Evolutionary conservation across 495 filamentous ascomycete genomes (phyloP).

Genomic region (Neurospora sp.): DNA sequence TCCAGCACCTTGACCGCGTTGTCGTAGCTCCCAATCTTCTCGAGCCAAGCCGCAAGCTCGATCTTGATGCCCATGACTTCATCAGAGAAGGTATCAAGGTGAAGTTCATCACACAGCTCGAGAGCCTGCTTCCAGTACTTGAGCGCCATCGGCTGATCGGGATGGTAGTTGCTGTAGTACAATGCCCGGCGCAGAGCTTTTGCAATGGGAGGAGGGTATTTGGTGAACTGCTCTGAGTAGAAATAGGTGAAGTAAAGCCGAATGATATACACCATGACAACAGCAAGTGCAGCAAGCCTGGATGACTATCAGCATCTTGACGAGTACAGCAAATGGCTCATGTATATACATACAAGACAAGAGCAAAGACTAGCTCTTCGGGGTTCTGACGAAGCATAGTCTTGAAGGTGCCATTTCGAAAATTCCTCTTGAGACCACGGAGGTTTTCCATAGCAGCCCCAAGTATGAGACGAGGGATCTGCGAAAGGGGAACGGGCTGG

Average conservation of each 20-base stretch:
- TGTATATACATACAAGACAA: slow-evolving; percentile 8
- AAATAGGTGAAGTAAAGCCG: slow-evolving; percentile 64
- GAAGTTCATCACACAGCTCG: slow-evolving; percentile 53
- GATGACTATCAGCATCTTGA: background rate
- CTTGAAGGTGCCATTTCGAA: slow-evolving; percentile 25
- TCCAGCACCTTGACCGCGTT: slow-evolving; percentile 68
- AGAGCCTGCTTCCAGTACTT: slow-evolving; percentile 75
- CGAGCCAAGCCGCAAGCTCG: slow-evolving; percentile 65
- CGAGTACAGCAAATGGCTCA: background rate
- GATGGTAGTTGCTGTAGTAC: slow-evolving; percentile 69
- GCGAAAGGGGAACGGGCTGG: slow-evolving; percentile 7
- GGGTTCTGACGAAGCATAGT: slow-evolving; percentile 28
- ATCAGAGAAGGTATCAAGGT: slow-evolving; percentile 78
- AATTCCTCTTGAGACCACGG: slow-evolving; percentile 19
- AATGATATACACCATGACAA: slow-evolving; percentile 42
- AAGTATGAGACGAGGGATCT: slow-evolving; percentile 15
- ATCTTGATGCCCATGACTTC: slow-evolving; percentile 86
- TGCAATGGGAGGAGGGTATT: slow-evolving; percentile 72
- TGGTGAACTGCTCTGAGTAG: slow-evolving; percentile 41
- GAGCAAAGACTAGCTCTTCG: slow-evolving; percentile 29
- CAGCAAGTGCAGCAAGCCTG: slow-evolving; percentile 39
- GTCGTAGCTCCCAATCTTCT: slow-evolving; percentile 56
- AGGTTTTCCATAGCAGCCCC: slow-evolving; percentile 23
- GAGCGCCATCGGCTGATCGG: slow-evolving; percentile 62
- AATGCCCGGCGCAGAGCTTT: slow-evolving; percentile 73